A percentile compares a stretch with the other conserved stretches of the same genome.
These are phyloP conservation scores for Hypericum perforatum DNA, from an alignment of 345 rosid genomes.

Conservation along the genomic window DNA sequence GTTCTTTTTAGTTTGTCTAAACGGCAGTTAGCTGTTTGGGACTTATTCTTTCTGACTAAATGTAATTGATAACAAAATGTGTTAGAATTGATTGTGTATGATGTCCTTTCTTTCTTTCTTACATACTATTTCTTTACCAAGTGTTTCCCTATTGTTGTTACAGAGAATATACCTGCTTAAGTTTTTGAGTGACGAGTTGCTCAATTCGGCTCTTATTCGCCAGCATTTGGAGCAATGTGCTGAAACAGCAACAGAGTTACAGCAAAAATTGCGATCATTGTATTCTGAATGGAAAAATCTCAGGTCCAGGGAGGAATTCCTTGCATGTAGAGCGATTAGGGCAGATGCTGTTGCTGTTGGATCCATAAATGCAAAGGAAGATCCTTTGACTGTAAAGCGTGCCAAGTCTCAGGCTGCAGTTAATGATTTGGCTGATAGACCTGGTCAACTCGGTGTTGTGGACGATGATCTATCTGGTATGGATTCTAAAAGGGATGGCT, in stretches of 20 bases:
- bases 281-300: constrained; percentile 57
- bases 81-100: too few relatives aligned
- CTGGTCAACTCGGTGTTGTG: constrained; percentile 18
- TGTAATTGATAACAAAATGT: too few relatives aligned
- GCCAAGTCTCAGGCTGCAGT: constrained; percentile 14
- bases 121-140: constrained; percentile 5
- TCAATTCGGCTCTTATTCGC: constrained; percentile 62
- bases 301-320: constrained; percentile 56
- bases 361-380: constrained; percentile 31
- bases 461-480: constrained; percentile 18
- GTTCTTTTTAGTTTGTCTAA: too few relatives aligned
- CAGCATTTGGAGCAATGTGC: constrained; percentile 92
- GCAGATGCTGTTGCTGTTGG: constrained; percentile 30
- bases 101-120: too few relatives aligned
- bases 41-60: too few relatives aligned
- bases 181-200: constrained; percentile 84
- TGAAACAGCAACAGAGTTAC: constrained; percentile 62
- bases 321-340: constrained; percentile 52
- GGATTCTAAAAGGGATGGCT: constrained; percentile 17
- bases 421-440: constrained; percentile 16
- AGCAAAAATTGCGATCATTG: constrained; percentile 76
- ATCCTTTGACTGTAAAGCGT: constrained; percentile 18
- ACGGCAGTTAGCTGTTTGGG: too few relatives aligned
- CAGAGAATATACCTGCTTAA: constrained; percentile 79
- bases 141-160: constrained; percentile 22